Evolutionary conservation across 257 asterid species (phyloP).

Genomic region (Fraxinus cuspidata): DNA sequence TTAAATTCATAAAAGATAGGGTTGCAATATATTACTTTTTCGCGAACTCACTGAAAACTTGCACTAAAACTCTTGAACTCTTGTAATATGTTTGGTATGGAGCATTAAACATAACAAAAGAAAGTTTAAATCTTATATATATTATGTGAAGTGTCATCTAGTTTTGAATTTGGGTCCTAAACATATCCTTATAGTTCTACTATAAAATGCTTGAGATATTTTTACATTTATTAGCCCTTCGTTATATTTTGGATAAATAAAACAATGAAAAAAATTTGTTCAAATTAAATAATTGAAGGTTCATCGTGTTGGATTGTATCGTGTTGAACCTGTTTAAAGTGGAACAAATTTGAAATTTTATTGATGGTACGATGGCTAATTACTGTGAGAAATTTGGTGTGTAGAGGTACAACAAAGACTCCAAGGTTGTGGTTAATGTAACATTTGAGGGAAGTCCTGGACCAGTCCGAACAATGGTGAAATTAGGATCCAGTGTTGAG

Average conservation of each 20-base stretch:
- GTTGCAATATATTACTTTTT: background rate
- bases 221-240: no score
- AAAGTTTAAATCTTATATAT: background rate
- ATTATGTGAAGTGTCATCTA: background rate
- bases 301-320: background rate
- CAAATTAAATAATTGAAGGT: background rate
- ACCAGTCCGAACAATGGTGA: conserved; percentile 66
- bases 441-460: conserved; percentile 82
- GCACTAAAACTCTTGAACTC: no score
- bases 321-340: background rate
- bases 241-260: no score
- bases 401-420: conserved; percentile 54
- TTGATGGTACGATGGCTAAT: background rate
- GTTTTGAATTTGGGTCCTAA: background rate
- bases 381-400: conserved; percentile 9
- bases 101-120: background rate
- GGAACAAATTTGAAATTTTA: background rate
- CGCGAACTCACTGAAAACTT: background rate
- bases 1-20: background rate
- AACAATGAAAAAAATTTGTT: no score
- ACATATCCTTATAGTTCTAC: background rate
- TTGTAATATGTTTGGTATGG: background rate
- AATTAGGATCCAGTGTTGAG: conserved; percentile 64
- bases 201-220: background rate
- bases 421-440: conserved; percentile 73